Conservation (phyloP, 2,329 filamentous ascomycete species). For the Botrytis byssoidea region DNA sequence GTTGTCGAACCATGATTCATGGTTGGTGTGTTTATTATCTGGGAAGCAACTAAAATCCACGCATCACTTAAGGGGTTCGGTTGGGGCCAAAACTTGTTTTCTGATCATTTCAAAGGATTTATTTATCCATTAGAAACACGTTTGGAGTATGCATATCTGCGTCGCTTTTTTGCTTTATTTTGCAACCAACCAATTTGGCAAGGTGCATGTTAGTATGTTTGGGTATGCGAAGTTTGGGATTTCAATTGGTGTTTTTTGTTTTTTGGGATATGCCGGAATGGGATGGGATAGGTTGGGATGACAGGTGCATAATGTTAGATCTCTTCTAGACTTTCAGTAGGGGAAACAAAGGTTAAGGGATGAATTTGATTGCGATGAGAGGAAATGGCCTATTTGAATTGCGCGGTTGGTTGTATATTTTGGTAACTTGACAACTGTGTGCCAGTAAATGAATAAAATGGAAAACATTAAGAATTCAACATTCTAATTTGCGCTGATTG, state of each 20-base stretch:
- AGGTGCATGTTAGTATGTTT: neutral
- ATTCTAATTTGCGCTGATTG: neutral
- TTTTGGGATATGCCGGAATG: neutral
- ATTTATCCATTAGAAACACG: neutral
- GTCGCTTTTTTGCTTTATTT: neutral
- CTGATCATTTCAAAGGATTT: neutral
- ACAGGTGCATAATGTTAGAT: conserved; percentile 15
- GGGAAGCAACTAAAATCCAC: neutral
- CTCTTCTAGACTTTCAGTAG: neutral
- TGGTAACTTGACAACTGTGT: neutral
- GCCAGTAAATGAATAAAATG: neutral
- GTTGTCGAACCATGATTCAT: conserved; percentile 7
- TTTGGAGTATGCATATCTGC: neutral
- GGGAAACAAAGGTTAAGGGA: neutral
- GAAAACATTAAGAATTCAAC: neutral
- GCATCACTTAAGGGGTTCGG: conserved; percentile 8
- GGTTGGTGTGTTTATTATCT: conserved; percentile 11
- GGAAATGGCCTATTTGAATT: neutral
- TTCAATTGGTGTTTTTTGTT: neutral
- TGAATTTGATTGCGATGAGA: neutral
- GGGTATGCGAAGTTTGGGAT: neutral
- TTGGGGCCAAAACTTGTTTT: conserved; percentile 2
- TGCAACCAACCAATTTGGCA: neutral
- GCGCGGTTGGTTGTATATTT: conserved; percentile 9
- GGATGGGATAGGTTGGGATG: neutral